phyloP scores from a whole-genome alignment of 768 basidiomycete species.

The Amanita subjunquillea region DNA sequence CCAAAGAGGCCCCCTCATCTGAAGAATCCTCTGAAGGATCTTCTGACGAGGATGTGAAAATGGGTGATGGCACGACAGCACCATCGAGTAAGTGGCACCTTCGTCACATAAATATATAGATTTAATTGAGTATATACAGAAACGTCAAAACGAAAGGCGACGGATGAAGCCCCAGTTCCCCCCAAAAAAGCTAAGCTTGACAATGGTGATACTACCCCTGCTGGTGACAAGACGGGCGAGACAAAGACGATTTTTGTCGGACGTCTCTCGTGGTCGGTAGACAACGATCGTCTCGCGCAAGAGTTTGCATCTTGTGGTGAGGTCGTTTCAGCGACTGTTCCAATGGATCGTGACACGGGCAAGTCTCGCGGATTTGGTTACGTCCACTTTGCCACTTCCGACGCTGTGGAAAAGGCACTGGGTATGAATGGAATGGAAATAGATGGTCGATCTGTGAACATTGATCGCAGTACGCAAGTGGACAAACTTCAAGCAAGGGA shows the following conservation, averaged over 20 bases:
- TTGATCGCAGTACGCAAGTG: constrained; percentile 67
- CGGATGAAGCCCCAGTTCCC: constrained; percentile 43
- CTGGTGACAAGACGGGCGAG: constrained; percentile 30
- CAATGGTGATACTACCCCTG: constrained; percentile 41
- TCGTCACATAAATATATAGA: not conserved
- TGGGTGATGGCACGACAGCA: constrained; percentile 34
- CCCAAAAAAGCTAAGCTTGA: constrained; percentile 78
- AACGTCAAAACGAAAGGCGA: constrained; percentile 77
- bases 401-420: constrained; percentile 75
- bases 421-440: constrained; percentile 79
- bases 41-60: constrained; percentile 36
- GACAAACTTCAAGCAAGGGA: constrained; percentile 48
- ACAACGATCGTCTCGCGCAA: constrained; percentile 87
- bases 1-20: not conserved
- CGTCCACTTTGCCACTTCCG: constrained; percentile 62
- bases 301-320: constrained; percentile 89
- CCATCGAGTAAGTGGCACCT: constrained; percentile 24
- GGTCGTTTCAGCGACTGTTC: constrained; percentile 82
- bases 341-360: constrained; percentile 72
- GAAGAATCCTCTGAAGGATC: constrained; percentile 10
- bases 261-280: constrained; percentile 90
- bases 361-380: constrained; percentile 82
- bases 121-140: not conserved
- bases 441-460: constrained; percentile 81
- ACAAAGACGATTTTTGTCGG: constrained; percentile 83